Evolutionary conservation across 2,329 filamentous ascomycete genomes (phyloP).

Genomic region (Ophiostoma quercus): DNA sequence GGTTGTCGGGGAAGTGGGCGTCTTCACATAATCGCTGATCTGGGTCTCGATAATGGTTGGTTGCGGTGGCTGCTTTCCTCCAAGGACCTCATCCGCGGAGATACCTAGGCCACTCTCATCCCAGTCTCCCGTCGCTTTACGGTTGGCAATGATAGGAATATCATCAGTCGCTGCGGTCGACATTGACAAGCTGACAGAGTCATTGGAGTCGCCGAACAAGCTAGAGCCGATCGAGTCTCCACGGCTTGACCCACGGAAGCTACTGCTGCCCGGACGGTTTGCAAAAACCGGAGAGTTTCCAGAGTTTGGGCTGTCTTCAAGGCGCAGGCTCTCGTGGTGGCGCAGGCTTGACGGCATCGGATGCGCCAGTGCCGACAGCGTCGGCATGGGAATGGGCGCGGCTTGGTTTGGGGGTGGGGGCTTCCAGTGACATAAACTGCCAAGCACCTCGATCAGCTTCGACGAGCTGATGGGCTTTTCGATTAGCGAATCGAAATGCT

Average conservation of each 20-base stretch:
- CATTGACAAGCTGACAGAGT: constrained; percentile 44
- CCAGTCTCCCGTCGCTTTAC: constrained; percentile 73
- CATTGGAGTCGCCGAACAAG: constrained; percentile 77
- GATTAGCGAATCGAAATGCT: constrained; percentile 92
- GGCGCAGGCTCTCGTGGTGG: constrained; percentile 57
- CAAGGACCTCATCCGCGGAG: constrained; percentile 51
- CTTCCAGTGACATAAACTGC: constrained; percentile 89
- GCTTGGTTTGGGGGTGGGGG: constrained; percentile 54
- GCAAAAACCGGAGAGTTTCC: constrained; percentile 65
- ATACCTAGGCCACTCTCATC: constrained; percentile 75
- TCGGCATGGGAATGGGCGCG: constrained; percentile 33
- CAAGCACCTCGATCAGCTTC: constrained; percentile 83
- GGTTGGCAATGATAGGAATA: constrained; percentile 66
- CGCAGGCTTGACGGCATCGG: constrained; percentile 60
- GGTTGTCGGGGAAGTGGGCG: neutral
- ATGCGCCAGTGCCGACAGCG: constrained; percentile 50
- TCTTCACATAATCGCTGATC: neutral
- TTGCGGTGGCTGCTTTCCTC: constrained; percentile 4
- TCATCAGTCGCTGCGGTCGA: constrained; percentile 71
- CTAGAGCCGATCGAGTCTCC: constrained; percentile 87
- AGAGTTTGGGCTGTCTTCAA: constrained; percentile 80
- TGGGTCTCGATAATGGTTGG: neutral
- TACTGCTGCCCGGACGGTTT: constrained; percentile 59
- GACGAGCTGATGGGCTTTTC: constrained; percentile 94
- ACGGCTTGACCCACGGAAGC: constrained; percentile 72